phyloP scores from a whole-genome alignment of 1,284 basidiomycete species.

The Peniophora sp. region DNA sequence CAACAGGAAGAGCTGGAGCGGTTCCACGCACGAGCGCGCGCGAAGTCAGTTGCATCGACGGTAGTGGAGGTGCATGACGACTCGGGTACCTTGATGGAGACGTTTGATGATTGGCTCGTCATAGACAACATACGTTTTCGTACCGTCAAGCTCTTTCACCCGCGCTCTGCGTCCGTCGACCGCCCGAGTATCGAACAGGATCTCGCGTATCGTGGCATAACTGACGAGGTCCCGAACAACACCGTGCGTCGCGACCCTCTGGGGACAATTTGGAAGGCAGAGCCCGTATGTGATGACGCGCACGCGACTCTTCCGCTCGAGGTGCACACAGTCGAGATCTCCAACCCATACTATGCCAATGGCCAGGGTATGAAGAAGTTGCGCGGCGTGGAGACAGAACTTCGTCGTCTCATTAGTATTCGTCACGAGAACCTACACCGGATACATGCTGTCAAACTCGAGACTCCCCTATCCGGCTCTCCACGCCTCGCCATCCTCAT shows the following conservation, averaged over 20 bases:
- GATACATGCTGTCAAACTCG: slow-evolving; percentile 58
- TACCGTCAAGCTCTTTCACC: slow-evolving; percentile 64
- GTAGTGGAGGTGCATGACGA: slow-evolving; percentile 31
- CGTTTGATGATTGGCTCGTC: slow-evolving; percentile 48
- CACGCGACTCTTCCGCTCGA: slow-evolving; percentile 52
- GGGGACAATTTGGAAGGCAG: slow-evolving; percentile 60
- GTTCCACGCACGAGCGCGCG: slow-evolving; percentile 47
- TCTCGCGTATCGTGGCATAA: neutral
- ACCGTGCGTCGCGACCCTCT: slow-evolving; percentile 32
- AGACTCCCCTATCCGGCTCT: slow-evolving; percentile 36
- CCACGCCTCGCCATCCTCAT: slow-evolving; percentile 54
- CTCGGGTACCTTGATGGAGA: slow-evolving; percentile 50
- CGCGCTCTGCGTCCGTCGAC: slow-evolving; percentile 25
- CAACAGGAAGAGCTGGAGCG: slow-evolving; percentile 41
- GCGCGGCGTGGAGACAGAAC: slow-evolving; percentile 54
- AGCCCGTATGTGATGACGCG: slow-evolving; percentile 60
- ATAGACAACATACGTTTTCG: slow-evolving; percentile 52
- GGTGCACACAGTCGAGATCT: slow-evolving; percentile 56
- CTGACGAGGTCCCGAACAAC: slow-evolving; percentile 14
- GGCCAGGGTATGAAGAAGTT: slow-evolving; percentile 65
- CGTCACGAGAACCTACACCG: slow-evolving; percentile 54
- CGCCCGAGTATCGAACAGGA: neutral
- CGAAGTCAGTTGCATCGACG: slow-evolving; percentile 61
- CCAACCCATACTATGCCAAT: slow-evolving; percentile 57
- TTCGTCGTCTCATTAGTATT: slow-evolving; percentile 49